Conservation (phyloP, 306 rosid genomes). For the Rubus idaeus region DNA sequence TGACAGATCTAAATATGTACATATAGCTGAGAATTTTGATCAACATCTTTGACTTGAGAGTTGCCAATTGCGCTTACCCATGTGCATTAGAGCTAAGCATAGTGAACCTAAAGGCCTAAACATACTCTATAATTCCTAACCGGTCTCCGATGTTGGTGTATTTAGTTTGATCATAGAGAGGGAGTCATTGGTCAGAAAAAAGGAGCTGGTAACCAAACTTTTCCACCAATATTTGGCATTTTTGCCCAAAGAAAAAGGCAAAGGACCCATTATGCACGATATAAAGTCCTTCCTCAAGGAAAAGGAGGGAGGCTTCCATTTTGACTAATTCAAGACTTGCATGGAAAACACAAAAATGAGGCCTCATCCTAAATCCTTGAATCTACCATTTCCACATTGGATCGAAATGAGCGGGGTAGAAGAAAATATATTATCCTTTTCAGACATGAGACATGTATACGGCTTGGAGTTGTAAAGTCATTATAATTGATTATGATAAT, state of each 20-base stretch:
- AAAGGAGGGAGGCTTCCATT: conserved; percentile 42
- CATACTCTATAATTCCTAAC: conserved; percentile 13
- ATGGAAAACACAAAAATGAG: background rate
- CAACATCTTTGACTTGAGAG: conserved; percentile 42
- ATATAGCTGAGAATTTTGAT: conserved; percentile 13
- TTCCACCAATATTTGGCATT: conserved; percentile 58
- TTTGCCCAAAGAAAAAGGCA: conserved; percentile 42
- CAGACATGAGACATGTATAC: no score
- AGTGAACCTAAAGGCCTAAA: conserved; percentile 28
- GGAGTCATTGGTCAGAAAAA: conserved; percentile 50
- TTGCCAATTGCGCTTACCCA: conserved; percentile 25
- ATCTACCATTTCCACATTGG: background rate
- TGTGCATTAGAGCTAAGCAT: conserved; percentile 28
- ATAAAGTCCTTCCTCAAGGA: conserved; percentile 37
- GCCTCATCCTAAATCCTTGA: background rate
- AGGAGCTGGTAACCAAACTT: conserved; percentile 92
- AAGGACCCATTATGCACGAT: conserved; percentile 37
- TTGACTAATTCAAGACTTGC: conserved; percentile 53
- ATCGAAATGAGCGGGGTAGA: no score
- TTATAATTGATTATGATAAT: no score
- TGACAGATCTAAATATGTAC: conserved; percentile 40
- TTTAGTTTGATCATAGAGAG: background rate
- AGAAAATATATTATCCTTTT: no score
- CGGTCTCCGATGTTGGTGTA: conserved; percentile 24
- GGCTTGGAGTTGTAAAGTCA: no score